These are phyloP conservation scores for Cordyceps fumosorosea DNA, from an alignment of 2,329 filamentous ascomycete genomes.

Conservation along the genomic window DNA sequence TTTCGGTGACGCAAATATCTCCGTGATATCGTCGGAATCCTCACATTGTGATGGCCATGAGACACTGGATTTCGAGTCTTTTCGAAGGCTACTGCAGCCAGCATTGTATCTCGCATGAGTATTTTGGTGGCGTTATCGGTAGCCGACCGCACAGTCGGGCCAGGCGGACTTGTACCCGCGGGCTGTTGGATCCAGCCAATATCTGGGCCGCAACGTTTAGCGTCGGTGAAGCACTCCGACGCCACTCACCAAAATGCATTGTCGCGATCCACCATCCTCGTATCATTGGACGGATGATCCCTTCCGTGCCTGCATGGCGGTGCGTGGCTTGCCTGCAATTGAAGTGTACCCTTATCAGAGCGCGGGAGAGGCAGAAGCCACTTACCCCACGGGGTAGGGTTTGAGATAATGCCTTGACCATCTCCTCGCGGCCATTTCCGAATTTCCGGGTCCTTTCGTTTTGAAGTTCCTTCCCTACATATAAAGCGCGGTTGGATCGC, in stretches of 20 bases:
- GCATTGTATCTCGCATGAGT: too few species aligned
- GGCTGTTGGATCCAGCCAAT: not conserved
- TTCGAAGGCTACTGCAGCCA: too few species aligned
- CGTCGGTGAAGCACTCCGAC: conserved; percentile 14
- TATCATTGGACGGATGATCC: not conserved
- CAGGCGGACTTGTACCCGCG: not conserved
- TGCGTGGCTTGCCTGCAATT: not conserved
- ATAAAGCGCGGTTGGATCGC: not conserved
- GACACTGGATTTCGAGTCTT: too few species aligned
- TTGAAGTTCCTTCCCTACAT: not conserved
- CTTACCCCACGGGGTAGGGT: not conserved
- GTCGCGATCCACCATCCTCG: not conserved
- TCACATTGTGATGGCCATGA: too few species aligned
- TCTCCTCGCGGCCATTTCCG: not conserved
- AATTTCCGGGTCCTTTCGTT: not conserved
- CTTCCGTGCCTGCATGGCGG: not conserved
- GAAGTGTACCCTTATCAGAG: not conserved
- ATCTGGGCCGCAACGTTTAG: not conserved
- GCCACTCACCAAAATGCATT: not conserved
- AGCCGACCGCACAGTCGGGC: not conserved
- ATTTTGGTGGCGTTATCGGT: not conserved
- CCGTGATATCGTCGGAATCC: too few species aligned
- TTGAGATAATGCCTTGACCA: not conserved
- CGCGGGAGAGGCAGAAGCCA: not conserved
- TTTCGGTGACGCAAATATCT: too few species aligned